A percentile compares a stretch with the other conserved stretches of the same genome.
Evolutionary conservation across 2,329 filamentous ascomycete species (phyloP).

Genomic region (Lachnellula subtilissima): DNA sequence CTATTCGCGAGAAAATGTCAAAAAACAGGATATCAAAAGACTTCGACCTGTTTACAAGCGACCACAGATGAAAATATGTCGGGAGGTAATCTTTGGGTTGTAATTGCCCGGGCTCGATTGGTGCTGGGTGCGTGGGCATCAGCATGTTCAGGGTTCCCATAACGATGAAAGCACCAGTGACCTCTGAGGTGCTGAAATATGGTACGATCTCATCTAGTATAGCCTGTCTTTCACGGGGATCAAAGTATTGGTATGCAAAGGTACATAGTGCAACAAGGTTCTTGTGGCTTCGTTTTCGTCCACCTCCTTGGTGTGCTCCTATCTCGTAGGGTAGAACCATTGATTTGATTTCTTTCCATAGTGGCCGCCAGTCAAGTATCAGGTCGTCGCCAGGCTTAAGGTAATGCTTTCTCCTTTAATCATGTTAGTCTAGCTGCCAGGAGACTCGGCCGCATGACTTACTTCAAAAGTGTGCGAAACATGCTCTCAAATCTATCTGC

Average conservation of each 20-base stretch:
- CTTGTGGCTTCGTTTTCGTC: conserved; percentile 52
- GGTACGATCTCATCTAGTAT: conserved; percentile 77
- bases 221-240: conserved; percentile 75
- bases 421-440: conserved; percentile 27
- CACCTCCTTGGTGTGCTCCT: conserved; percentile 53
- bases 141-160: conserved; percentile 80
- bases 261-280: conserved; percentile 82
- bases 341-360: conserved; percentile 89
- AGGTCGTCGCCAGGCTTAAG: conserved; percentile 85
- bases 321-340: conserved; percentile 84
- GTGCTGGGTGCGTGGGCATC: conserved; percentile 76
- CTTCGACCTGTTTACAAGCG: conserved; percentile 83
- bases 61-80: conserved; percentile 96
- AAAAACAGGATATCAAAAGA: conserved; percentile 81
- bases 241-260: conserved; percentile 88
- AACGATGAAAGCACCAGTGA: conserved; percentile 91
- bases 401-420: conserved; percentile 81
- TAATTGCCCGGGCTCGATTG: conserved; percentile 66
- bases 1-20: conserved; percentile 82
- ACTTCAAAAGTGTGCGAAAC: conserved; percentile 96
- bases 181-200: conserved; percentile 90
- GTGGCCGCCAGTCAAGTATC: conserved; percentile 84
- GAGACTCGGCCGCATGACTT: conserved; percentile 33
- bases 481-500: conserved; percentile 93
- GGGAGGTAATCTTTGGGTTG: conserved; percentile 85